These are phyloP conservation scores for Apiotrichum siamense DNA, from an alignment of 1,284 basidiomycete genomes.

Conservation along the genomic window DNA sequence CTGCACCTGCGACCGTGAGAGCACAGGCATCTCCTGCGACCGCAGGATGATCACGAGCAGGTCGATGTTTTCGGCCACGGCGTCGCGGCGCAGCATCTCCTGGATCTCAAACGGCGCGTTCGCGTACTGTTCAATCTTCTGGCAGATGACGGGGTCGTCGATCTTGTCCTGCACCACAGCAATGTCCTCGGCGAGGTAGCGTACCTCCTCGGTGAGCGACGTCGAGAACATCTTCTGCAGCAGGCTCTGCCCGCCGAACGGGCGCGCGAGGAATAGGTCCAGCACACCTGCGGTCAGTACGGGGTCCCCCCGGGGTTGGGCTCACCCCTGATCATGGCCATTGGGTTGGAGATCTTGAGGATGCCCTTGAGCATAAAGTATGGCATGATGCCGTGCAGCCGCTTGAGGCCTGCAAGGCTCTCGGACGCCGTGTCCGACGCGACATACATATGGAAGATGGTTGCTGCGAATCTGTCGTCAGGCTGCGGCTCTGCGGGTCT, in stretches of 20 bases:
- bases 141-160: constrained; percentile 77
- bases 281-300: constrained; percentile 55
- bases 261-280: constrained; percentile 95
- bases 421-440: constrained; percentile 91
- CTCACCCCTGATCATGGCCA: constrained; percentile 78
- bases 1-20: constrained; percentile 70
- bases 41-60: constrained; percentile 77
- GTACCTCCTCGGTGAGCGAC: constrained; percentile 82
- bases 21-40: constrained; percentile 65
- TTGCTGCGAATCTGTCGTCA: constrained; percentile 69
- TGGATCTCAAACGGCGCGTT: constrained; percentile 84
- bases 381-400: constrained; percentile 93
- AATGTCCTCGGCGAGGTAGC: constrained; percentile 75
- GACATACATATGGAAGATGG: constrained; percentile 89
- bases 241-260: constrained; percentile 87
- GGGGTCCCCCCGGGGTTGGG: constrained; percentile 33
- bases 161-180: constrained; percentile 79
- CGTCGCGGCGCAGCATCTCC: constrained; percentile 69
- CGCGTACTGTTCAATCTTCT: constrained; percentile 80
- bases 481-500: too few species aligned
- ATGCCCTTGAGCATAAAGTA: constrained; percentile 94
- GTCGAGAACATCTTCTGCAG: constrained; percentile 95
- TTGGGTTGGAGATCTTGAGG: constrained; percentile 88
- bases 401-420: constrained; percentile 77
- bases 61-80: constrained; percentile 68